Conservation (phyloP, 345 rosid species). For the Bruguiera sexangula region DNA sequence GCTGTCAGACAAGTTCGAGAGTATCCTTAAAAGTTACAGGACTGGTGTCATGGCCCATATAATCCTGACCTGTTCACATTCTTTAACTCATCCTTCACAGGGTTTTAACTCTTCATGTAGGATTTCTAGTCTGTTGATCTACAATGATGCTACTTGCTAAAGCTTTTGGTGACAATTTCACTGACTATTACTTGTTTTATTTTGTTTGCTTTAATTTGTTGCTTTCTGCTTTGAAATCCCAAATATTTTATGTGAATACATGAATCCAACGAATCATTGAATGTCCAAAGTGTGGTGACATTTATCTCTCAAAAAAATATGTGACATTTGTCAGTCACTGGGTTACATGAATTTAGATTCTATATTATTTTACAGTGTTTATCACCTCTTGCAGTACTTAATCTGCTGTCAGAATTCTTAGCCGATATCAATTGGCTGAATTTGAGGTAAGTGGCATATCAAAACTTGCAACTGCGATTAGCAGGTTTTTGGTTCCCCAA, state of each 20-base stretch:
- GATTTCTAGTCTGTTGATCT: not conserved
- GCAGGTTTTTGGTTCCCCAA: too few species aligned
- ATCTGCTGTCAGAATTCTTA: conserved; percentile 65
- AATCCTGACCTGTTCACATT: not conserved
- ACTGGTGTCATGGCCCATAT: not conserved
- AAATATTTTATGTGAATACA: too few species aligned
- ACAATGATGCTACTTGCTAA: not conserved
- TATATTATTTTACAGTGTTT: not conserved
- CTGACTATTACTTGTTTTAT: not conserved
- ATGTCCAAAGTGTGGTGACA: too few species aligned
- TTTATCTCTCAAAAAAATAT: too few species aligned
- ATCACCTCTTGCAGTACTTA: conserved; percentile 34
- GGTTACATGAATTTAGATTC: too few species aligned
- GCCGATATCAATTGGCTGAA: conserved; percentile 85
- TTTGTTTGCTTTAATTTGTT: not conserved
- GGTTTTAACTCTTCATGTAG: not conserved
- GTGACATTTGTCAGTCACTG: too few species aligned
- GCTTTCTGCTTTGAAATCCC: too few species aligned
- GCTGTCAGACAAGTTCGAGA: conserved; percentile 99
- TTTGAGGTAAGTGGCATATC: conserved; percentile 60
- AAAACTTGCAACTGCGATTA: not conserved
- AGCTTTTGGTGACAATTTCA: not conserved
- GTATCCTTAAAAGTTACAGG: conserved; percentile 55
- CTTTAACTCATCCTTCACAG: not conserved
- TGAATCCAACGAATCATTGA: too few species aligned